These are phyloP conservation scores for Ophiosphaerella korrae DNA, from an alignment of 2,329 filamentous ascomycete species.

Conservation along the genomic window DNA sequence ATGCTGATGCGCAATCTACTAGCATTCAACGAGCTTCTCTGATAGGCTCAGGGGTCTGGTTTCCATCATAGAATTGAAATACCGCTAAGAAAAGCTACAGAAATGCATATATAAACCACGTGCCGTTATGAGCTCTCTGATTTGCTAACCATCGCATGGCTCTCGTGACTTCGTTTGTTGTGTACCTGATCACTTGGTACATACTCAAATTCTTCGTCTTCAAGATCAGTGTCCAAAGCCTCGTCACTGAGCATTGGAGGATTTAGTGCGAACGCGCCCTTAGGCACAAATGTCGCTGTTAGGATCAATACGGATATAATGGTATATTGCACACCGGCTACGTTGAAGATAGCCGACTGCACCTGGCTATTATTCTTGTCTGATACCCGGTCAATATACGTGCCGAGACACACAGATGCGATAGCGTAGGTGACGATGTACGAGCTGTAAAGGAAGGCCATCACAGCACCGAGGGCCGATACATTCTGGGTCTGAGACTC, in stretches of 20 bases:
- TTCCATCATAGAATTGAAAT: neutral
- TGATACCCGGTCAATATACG: constrained; percentile 53
- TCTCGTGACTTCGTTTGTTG: constrained; percentile 26
- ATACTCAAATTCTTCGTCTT: constrained; percentile 33
- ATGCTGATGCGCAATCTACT: too few relatives aligned
- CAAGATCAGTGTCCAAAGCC: constrained; percentile 41
- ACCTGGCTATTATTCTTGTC: constrained; percentile 46
- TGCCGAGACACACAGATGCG: constrained; percentile 51
- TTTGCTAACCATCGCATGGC: constrained; percentile 29
- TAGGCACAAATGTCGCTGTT: constrained; percentile 54
- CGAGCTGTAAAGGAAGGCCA: constrained; percentile 58
- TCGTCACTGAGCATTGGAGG: constrained; percentile 51
- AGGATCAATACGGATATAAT: constrained; percentile 51
- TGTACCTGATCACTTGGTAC: constrained; percentile 22
- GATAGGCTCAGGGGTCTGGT: too few relatives aligned
- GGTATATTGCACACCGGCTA: constrained; percentile 56
- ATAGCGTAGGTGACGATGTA: constrained; percentile 58
- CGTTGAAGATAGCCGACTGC: constrained; percentile 49
- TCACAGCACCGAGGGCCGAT: constrained; percentile 57
- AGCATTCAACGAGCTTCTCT: neutral
- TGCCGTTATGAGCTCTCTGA: constrained; percentile 13
- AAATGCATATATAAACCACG: neutral
- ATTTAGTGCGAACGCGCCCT: constrained; percentile 52
- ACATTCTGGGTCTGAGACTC: constrained; percentile 54
- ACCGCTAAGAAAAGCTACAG: constrained; percentile 7